Base-by-base conservation (phyloP, 768 basidiomycete species). In the Lentinula boryana region DNA sequence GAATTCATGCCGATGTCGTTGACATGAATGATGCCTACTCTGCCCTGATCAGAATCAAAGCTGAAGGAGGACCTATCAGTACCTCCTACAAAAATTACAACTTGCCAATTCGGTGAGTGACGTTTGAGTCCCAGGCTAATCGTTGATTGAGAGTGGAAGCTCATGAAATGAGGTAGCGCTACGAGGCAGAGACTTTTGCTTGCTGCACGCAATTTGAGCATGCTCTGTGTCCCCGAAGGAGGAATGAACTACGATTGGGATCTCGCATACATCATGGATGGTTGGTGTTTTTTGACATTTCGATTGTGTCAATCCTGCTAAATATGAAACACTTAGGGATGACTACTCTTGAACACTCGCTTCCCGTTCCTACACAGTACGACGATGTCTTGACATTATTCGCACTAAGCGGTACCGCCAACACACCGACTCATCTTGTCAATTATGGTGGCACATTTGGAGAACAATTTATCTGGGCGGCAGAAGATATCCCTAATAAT, bases 241-340 rank as follows among this genome's bases (percentile, higher is more conserved):
- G 89, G 89, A 8, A 88, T 89, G 88, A 88, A 87, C 67, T 84
- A 78, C 32, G 88, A 91, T 65, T 91, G 89, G 89, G 88, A 90
- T 65, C 70, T 84, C 64, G 88, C 89, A 0, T 91, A 89, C 64
- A 88, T 90, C 59, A 72, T 88, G n/a, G 89, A 91, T 66, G 89
- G 88, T 84, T 61, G 61, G 74, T 21, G 40, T 38, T 35, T 5
- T 38, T 38, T 21, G 36, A 23, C 12, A 61, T 60, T 49, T 13
- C 8, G 9, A 13, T 5, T 21, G 23, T 23, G 0, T 7, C 44
- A 4, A 12, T 58, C 8, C 7, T 12, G 16, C 43, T 38, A 46
- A 58, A 44, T 4, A 4, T 56, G 27, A 10, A 13, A 48, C 8
- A 9, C 6, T 48, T 35, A 56, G 87, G 87, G 16, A 89, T 89